A percentile compares a stretch with the other conserved stretches of the same genome.
Evolutionary conservation across 2,329 filamentous ascomycete species (phyloP).

Genomic region (Aspergillus sp.): DNA sequence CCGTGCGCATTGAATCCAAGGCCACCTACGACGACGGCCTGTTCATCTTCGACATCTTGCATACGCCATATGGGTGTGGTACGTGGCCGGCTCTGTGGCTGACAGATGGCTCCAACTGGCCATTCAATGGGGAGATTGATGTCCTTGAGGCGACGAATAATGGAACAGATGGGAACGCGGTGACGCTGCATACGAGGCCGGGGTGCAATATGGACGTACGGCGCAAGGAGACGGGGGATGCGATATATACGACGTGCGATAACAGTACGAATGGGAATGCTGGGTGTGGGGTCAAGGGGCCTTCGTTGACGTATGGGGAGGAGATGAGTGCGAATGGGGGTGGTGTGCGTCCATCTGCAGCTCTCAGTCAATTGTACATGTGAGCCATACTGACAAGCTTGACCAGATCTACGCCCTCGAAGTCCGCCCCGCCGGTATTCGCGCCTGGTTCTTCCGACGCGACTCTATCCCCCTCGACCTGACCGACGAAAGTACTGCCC

Average conservation of each 20-base stretch:
- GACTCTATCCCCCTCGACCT: slow-evolving; percentile 58
- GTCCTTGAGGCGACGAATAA: slow-evolving; percentile 64
- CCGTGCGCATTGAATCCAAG: slow-evolving; percentile 66
- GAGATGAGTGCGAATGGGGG: slow-evolving; percentile 60
- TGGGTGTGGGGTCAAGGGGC: slow-evolving; percentile 60
- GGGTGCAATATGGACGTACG: slow-evolving; percentile 60
- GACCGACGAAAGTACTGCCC: slow-evolving; percentile 44
- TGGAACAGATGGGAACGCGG: slow-evolving; percentile 59
- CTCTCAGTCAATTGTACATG: no score
- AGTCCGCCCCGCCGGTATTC: slow-evolving; percentile 64
- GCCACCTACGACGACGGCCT: slow-evolving; percentile 64
- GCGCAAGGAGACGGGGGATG: slow-evolving; percentile 57
- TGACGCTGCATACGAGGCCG: slow-evolving; percentile 63
- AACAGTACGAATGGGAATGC: slow-evolving; percentile 57
- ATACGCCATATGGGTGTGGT: slow-evolving; percentile 66
- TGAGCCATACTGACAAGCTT: neutral
- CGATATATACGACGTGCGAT: slow-evolving; percentile 54
- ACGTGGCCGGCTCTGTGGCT: slow-evolving; percentile 72
- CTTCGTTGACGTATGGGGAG: slow-evolving; percentile 53
- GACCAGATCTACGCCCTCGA: slow-evolving; percentile 62
- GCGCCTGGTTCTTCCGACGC: slow-evolving; percentile 65
- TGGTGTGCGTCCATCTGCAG: slow-evolving; percentile 43
- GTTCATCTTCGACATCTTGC: slow-evolving; percentile 70
- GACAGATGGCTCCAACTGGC: slow-evolving; percentile 65
- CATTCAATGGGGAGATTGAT: slow-evolving; percentile 67